phyloP scores from a whole-genome alignment of 768 basidiomycete species.

The Serendipita vermifera region DNA sequence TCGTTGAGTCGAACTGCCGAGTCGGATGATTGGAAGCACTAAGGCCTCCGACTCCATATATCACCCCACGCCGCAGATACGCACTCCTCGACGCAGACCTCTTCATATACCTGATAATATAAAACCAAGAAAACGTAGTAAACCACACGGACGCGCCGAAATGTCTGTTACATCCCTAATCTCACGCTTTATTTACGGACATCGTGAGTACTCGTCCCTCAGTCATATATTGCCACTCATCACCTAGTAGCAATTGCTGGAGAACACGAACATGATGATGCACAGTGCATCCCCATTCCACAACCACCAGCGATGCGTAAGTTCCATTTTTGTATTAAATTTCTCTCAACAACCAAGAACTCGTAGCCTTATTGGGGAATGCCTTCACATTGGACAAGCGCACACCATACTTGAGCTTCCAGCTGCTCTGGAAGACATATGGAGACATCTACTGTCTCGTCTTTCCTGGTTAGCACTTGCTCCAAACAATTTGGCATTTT shows the following conservation, averaged over 20 bases:
- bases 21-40: no score
- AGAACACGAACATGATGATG: not conserved
- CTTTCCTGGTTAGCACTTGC: conserved; percentile 27
- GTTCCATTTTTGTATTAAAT: no score
- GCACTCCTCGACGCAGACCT: no score
- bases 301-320: conserved; percentile 28
- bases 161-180: not conserved
- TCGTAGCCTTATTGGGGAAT: conserved; percentile 29
- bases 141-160: no score
- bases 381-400: conserved; percentile 16
- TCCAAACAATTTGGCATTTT: no score
- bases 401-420: conserved; percentile 19
- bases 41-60: no score
- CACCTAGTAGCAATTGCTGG: not conserved
- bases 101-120: no score
- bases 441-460: conserved; percentile 32
- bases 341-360: no score
- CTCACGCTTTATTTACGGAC: conserved; percentile 1
- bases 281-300: conserved; percentile 26
- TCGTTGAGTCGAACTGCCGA: no score
- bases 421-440: conserved; percentile 23
- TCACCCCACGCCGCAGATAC: no score
- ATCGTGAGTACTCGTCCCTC: not conserved
- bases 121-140: no score
- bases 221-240: not conserved